These are phyloP conservation scores for Vitis rotundifolia DNA, from an alignment of 164 flowering plant species.

Conservation along the genomic window DNA sequence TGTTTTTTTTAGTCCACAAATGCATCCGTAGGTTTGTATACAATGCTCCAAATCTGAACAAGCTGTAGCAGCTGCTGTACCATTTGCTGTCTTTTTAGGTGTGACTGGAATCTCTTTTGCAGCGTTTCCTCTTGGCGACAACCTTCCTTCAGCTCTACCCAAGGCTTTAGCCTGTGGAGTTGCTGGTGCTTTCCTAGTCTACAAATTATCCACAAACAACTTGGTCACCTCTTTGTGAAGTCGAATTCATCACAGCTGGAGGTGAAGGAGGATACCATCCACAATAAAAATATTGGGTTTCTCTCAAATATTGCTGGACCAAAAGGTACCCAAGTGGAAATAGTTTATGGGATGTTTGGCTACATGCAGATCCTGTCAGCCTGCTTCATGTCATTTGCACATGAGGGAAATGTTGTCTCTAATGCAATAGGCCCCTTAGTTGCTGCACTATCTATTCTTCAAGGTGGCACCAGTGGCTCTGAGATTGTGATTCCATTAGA, in stretches of 20 bases:
- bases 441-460: slow-evolving; percentile 86
- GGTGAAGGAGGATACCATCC: slow-evolving; percentile 24
- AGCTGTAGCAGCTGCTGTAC: slow-evolving; percentile 97
- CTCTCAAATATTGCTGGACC: slow-evolving; percentile 93
- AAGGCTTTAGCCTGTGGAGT: slow-evolving; percentile 83
- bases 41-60: slow-evolving; percentile 97
- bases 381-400: slow-evolving; percentile 99
- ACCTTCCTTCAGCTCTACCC: slow-evolving; percentile 44
- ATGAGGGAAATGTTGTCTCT: slow-evolving; percentile 97
- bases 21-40: slow-evolving; percentile 99
- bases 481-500: slow-evolving; percentile 84
- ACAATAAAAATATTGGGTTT: slow-evolving; percentile 52
- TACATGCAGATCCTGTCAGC: slow-evolving; percentile 97
- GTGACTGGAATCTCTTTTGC: slow-evolving; percentile 78
- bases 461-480: slow-evolving; percentile 63
- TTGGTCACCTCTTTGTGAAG: slow-evolving; percentile 77
- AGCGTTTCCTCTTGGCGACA: slow-evolving; percentile 86
- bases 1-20: slow-evolving; percentile 95
- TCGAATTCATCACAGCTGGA: slow-evolving; percentile 34
- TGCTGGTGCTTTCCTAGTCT: slow-evolving; percentile 66
- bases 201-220: slow-evolving; percentile 68
- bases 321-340: slow-evolving; percentile 82
- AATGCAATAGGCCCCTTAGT: slow-evolving; percentile 98
- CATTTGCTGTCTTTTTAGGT: slow-evolving; percentile 82
- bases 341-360: slow-evolving; percentile 94